Percentiles rank a stretch among this genome's conserved stretches.
phyloP scores from a whole-genome alignment of 2,329 filamentous ascomycete species.

The Pseudogymnoascus sp. region DNA sequence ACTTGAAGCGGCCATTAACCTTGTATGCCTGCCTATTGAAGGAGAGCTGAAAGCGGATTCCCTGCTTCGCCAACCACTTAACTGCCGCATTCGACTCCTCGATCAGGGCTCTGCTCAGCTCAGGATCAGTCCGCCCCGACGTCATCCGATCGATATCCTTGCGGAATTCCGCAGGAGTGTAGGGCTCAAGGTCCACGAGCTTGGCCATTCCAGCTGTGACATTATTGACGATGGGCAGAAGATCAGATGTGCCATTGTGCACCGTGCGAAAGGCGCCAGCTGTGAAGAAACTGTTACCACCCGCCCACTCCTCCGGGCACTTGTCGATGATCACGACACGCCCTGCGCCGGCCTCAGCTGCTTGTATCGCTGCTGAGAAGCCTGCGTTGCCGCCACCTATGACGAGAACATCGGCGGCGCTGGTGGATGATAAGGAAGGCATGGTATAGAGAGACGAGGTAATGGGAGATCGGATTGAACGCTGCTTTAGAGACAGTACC shows the following conservation, averaged over 20 bases:
- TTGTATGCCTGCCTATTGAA: conserved; percentile 62
- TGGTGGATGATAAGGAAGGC: conserved; percentile 1
- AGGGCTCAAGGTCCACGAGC: conserved; percentile 51
- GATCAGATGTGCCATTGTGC: conserved; percentile 47
- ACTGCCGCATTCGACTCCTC: conserved; percentile 43
- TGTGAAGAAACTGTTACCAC: conserved; percentile 21
- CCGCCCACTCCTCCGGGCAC: conserved; percentile 20
- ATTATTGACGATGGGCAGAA: conserved; percentile 57
- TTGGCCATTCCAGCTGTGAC: conserved; percentile 38
- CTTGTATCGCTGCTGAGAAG: conserved; percentile 52
- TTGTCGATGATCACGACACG: conserved; percentile 37
- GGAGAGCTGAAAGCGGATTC: conserved; percentile 50
- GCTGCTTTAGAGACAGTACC: conserved; percentile 5
- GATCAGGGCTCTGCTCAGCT: conserved; percentile 43
- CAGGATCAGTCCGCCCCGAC: conserved; percentile 43
- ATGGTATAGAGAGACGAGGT: conserved; percentile 10
- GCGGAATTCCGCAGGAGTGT: conserved; percentile 47
- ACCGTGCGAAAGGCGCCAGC: conserved; percentile 38
- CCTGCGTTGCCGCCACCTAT: conserved; percentile 60
- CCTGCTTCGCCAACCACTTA: conserved; percentile 49
- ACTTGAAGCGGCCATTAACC: conserved; percentile 52
- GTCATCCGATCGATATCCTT: conserved; percentile 52
- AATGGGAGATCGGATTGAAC: not conserved
- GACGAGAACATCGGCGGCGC: conserved; percentile 41
- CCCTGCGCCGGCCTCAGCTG: conserved; percentile 39